phyloP scores from a whole-genome alignment of 2,329 filamentous ascomycete species.

The Penicillium sp. region DNA sequence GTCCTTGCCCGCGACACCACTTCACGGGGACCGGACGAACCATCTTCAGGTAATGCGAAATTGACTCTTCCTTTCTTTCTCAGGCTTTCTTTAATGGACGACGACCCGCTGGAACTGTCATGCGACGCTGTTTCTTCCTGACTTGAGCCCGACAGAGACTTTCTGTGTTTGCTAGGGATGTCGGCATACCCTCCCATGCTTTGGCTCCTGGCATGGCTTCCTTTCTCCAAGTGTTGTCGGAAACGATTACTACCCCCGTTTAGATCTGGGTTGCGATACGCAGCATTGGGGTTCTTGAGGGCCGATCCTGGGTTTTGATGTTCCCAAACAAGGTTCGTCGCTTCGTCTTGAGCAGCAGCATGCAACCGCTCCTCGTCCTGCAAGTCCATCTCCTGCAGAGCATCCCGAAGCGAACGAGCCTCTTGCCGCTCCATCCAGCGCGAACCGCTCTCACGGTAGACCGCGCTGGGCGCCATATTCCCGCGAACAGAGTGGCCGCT shows the following conservation, averaged over 20 bases:
- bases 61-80: slow-evolving; percentile 26
- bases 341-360: slow-evolving; percentile 58
- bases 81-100: slow-evolving; percentile 1
- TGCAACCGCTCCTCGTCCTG: slow-evolving; percentile 53
- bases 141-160: slow-evolving; percentile 16
- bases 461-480: slow-evolving; percentile 39
- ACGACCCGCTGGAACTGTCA: slow-evolving; percentile 1
- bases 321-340: slow-evolving; percentile 61
- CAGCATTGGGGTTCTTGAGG: slow-evolving; percentile 46
- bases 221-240: slow-evolving; percentile 42
- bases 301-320: slow-evolving; percentile 54
- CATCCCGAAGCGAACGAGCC: slow-evolving; percentile 52
- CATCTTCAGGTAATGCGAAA: slow-evolving; percentile 34
- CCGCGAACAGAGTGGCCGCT: slow-evolving; percentile 26
- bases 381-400: slow-evolving; percentile 57
- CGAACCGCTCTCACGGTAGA: slow-evolving; percentile 53
- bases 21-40: slow-evolving; percentile 12
- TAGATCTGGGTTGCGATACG: slow-evolving; percentile 44
- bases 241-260: slow-evolving; percentile 26
- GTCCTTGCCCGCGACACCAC: slow-evolving; percentile 25
- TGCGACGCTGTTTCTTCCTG: slow-evolving; percentile 12
- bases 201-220: slow-evolving; percentile 43
- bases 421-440: slow-evolving; percentile 58
- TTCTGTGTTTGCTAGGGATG: neutral
- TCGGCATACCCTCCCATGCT: slow-evolving; percentile 20